Base-by-base conservation (phyloP, 371 early-diverging fungal genomes). In the Batrachochytrium dendrobatidis region DNA sequence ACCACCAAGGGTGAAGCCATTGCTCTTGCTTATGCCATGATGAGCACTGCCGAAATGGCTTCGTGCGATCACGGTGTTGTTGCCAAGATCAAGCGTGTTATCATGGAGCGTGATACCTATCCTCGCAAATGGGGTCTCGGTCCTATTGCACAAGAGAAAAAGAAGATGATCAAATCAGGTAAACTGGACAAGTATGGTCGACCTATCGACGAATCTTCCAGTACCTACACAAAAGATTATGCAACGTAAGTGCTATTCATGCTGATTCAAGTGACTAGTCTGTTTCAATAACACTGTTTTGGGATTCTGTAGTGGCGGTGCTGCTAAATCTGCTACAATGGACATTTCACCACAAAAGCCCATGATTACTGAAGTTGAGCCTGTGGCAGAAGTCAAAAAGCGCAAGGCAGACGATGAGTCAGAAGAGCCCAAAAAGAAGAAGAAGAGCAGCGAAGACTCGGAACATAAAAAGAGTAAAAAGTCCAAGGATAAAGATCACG, bases 1-100 rank as follows among this genome's bases (percentile, higher is more conserved):
- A 95, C 99, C 39, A 96, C 99, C 60, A 99, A 99, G 85, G 99
- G 99, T 66, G 99, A 99, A 74, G 99, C 99, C 32, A 91, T 99
- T 65, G 99, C 99, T 34, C 78, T 99, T 12, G 98, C 86, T 46
- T 90, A 91, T 63, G 95, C 99, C 25, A 85, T 90, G 72, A 98
- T 99, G 91, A 89, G 91, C 31, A 94, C 97, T 10, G 86, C 95
- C 26, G 95, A 95, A 61, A 94, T 99, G 91, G 90, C 87, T 29
- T 86, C 93, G 8, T 87, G 88, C 76, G 83, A 85, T 58, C 93
- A 93, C 71, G 98, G 98, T 48, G 91, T 97, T 26, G 96, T 99
- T 55, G 92, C 95, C 67, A 93, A 94, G 83, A 95, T 98, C 69
- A 98, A 99, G 87, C 88, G 99, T 70, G 99, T 99, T 48, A 99